Percentiles rank a stretch among this genome's conserved stretches.
These are phyloP conservation scores for Podaxis pistillaris DNA, from an alignment of 768 basidiomycete species.

Conservation along the genomic window DNA sequence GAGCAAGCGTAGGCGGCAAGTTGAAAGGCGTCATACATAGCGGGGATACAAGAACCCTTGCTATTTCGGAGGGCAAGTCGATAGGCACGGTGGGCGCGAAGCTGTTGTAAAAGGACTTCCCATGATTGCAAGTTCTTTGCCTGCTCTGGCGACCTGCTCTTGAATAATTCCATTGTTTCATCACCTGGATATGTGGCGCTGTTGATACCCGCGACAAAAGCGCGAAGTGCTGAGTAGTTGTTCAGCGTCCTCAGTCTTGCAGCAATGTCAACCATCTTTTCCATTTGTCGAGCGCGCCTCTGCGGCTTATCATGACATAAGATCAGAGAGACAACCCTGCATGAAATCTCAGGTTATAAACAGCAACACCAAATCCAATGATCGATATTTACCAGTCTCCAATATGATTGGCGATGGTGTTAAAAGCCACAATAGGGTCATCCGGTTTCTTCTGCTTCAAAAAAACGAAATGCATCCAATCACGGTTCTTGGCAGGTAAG, in stretches of 20 bases:
- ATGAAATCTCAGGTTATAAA: background rate
- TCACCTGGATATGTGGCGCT: slow-evolving; percentile 77
- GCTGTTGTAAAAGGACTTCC: slow-evolving; percentile 80
- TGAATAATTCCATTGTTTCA: slow-evolving; percentile 74
- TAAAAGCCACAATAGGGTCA: slow-evolving; percentile 75
- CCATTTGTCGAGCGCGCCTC: slow-evolving; percentile 76
- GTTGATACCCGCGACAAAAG: slow-evolving; percentile 92
- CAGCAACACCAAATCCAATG: background rate
- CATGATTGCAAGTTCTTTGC: slow-evolving; percentile 80
- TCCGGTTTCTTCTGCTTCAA: slow-evolving; percentile 65
- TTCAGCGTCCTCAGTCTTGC: slow-evolving; percentile 76
- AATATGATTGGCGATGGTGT: slow-evolving; percentile 76
- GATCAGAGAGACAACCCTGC: slow-evolving; percentile 88
- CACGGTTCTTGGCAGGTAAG: slow-evolving; percentile 56
- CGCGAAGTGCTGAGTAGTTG: slow-evolving; percentile 92
- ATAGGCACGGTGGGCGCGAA: slow-evolving; percentile 86
- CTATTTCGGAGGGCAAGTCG: slow-evolving; percentile 84
- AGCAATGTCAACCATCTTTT: slow-evolving; percentile 86
- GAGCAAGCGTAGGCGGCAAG: slow-evolving; percentile 2
- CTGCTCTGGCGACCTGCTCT: slow-evolving; percentile 58
- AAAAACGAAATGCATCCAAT: slow-evolving; percentile 83
- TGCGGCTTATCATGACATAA: slow-evolving; percentile 81
- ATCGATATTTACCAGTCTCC: slow-evolving; percentile 66
- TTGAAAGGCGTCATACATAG: slow-evolving; percentile 49
- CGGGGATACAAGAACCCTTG: slow-evolving; percentile 85